Conservation (phyloP, 2,329 filamentous ascomycete species). For the Mycogone perniciosa region DNA sequence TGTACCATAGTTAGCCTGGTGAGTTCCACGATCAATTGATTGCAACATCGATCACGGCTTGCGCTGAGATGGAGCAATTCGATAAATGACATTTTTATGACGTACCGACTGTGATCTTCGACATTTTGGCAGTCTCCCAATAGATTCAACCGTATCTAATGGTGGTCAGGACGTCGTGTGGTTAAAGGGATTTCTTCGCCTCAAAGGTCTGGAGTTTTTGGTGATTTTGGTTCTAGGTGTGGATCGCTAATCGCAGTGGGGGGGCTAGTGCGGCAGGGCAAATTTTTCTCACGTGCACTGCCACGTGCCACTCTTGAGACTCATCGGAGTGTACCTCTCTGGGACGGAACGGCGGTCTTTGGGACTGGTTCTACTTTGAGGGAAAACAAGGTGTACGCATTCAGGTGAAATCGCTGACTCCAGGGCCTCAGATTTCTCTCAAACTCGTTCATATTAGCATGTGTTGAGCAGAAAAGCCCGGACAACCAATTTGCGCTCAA, state of each 20-base stretch:
- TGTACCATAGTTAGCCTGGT: slow-evolving; percentile 27
- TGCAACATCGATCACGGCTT: too few relatives aligned
- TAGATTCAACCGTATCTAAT: slow-evolving; percentile 63
- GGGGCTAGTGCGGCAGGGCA: slow-evolving; percentile 27
- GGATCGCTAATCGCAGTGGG: slow-evolving; percentile 20
- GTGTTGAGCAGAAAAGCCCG: background rate
- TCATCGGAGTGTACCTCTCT: background rate
- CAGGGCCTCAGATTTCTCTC: background rate
- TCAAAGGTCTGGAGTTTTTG: slow-evolving; percentile 11
- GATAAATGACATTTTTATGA: background rate
- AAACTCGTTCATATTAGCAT: background rate
- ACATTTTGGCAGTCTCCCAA: slow-evolving; percentile 87
- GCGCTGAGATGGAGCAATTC: background rate
- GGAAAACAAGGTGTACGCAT: background rate
- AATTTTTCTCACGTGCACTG: slow-evolving; percentile 27
- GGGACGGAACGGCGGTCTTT: background rate
- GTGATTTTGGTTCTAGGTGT: slow-evolving; percentile 23
- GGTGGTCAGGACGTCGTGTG: slow-evolving; percentile 48
- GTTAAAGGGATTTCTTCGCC: slow-evolving; percentile 15
- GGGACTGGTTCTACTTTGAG: too few relatives aligned
- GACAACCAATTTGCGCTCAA: slow-evolving; percentile 3
- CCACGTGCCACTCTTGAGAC: slow-evolving; percentile 23
- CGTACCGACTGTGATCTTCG: slow-evolving; percentile 75
- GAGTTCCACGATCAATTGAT: background rate
- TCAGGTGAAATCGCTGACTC: background rate